phyloP scores from a whole-genome alignment of 257 asterid species.

The Solanum dulcamara region DNA sequence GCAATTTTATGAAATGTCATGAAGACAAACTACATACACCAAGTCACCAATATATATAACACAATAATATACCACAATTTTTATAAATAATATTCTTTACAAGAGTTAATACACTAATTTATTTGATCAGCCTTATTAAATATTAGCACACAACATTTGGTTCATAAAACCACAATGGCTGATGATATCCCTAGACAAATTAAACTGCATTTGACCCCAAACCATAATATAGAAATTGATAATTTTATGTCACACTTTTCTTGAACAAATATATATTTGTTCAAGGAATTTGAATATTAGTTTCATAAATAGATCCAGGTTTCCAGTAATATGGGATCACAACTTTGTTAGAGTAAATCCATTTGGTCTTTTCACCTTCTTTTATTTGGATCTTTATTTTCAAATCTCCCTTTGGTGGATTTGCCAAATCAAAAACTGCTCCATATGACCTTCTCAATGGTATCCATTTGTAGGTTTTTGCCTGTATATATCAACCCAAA shows the following conservation, averaged over 20 bases:
- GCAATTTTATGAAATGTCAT: background rate
- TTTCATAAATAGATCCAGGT: constrained; percentile 5
- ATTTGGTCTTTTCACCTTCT: background rate
- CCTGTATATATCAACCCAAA: background rate
- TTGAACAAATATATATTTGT: background rate
- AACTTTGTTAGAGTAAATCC: constrained; percentile 1
- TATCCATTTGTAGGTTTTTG: background rate
- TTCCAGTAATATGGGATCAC: constrained; percentile 10
- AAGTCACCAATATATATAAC: too few relatives aligned
- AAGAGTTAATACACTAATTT: background rate
- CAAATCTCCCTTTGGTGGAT: constrained; percentile 10
- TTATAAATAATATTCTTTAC: background rate
- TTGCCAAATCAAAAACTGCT: constrained; percentile 10
- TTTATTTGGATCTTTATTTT: constrained; percentile 5
- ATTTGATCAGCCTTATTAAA: background rate
- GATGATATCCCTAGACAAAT: background rate
- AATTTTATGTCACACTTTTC: background rate
- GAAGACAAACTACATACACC: background rate
- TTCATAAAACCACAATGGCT: background rate
- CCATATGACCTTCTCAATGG: constrained; percentile 13
- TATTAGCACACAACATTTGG: background rate
- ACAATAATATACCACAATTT: background rate
- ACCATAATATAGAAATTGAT: background rate
- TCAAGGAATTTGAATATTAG: constrained; percentile 10
- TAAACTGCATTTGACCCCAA: background rate